Percentiles rank a stretch among this genome's conserved stretches.
phyloP scores from a whole-genome alignment of 31 red algal genomes.

The Endocladia muricata region DNA sequence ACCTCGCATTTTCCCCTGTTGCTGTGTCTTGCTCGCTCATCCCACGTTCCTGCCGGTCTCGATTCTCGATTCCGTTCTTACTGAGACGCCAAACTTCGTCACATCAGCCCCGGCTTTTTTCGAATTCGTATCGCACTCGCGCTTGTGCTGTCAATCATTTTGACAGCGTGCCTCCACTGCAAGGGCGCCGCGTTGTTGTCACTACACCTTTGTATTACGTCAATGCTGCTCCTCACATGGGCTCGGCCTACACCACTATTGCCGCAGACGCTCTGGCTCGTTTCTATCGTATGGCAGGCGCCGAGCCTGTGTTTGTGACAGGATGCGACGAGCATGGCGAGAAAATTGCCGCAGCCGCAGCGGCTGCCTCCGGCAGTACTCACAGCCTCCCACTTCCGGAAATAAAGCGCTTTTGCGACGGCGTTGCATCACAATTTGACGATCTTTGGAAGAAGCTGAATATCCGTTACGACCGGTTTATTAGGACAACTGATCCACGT shows the following conservation, averaged over 20 bases:
- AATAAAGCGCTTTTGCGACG: slow-evolving; percentile 77
- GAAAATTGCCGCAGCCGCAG: slow-evolving; percentile 89
- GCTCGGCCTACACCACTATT: slow-evolving; percentile 88
- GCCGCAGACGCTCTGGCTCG: slow-evolving; percentile 82
- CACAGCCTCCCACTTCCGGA: neutral
- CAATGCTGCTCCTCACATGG: slow-evolving; percentile 94
- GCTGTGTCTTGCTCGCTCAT: neutral
- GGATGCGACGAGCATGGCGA: slow-evolving; percentile 96
- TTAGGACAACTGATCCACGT: slow-evolving; percentile 71
- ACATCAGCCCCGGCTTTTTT: neutral
- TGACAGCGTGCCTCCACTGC: neutral
- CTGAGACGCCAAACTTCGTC: neutral
- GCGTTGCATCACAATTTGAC: slow-evolving; percentile 54
- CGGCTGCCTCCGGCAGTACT: slow-evolving; percentile 17
- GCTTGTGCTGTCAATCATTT: neutral
- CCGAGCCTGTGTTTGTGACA: slow-evolving; percentile 59
- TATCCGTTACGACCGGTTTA: slow-evolving; percentile 80
- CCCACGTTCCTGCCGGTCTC: neutral
- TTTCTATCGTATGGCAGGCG: slow-evolving; percentile 73
- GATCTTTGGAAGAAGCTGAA: slow-evolving; percentile 69
- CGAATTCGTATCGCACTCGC: neutral
- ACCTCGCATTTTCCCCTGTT: slow-evolving; percentile 3
- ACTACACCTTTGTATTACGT: slow-evolving; percentile 98
- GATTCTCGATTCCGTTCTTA: neutral
- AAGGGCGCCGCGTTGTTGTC: slow-evolving; percentile 25